Percentiles rank a stretch among this genome's conserved stretches.
Evolutionary conservation across 163 green algal species (phyloP).

Genomic region (Chlorella variabilis): DNA sequence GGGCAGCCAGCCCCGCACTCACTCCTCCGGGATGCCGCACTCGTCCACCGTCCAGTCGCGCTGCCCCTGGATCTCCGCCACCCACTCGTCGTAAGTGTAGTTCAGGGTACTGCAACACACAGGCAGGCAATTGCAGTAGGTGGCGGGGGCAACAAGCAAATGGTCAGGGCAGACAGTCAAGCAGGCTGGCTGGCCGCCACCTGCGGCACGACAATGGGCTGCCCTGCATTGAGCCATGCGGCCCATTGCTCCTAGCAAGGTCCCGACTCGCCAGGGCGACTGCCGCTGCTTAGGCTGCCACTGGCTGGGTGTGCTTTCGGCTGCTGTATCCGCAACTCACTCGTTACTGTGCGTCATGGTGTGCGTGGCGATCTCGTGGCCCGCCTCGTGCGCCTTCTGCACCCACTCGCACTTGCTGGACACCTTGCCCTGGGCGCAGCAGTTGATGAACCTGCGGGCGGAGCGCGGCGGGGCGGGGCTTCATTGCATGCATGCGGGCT

Average conservation of each 20-base stretch:
- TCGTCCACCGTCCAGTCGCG: background rate
- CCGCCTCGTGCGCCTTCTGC: background rate
- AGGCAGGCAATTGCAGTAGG: background rate
- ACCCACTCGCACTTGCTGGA: conserved; percentile 7
- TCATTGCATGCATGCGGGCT: background rate
- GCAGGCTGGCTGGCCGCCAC: no score
- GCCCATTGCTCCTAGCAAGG: no score
- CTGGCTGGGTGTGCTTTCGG: no score
- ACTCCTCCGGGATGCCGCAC: conserved; percentile 1
- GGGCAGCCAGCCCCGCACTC: no score
- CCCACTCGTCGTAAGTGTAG: background rate
- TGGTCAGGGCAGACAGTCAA: no score
- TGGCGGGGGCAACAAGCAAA: no score
- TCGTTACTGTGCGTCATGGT: background rate
- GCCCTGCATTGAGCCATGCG: no score
- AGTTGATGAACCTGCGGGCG: conserved; percentile 4
- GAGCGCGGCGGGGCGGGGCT: background rate
- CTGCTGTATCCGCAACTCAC: no score
- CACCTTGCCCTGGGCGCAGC: background rate
- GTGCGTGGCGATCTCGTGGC: conserved; percentile 8
- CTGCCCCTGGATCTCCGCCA: background rate
- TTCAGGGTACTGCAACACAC: no score
- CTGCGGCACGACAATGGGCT: no score
- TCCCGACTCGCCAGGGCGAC: no score
- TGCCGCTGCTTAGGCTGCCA: no score